Percentiles rank a stretch among this genome's conserved stretches.
Conservation (phyloP, 768 basidiomycete species). For the Lactarius pseudohatsudake region DNA sequence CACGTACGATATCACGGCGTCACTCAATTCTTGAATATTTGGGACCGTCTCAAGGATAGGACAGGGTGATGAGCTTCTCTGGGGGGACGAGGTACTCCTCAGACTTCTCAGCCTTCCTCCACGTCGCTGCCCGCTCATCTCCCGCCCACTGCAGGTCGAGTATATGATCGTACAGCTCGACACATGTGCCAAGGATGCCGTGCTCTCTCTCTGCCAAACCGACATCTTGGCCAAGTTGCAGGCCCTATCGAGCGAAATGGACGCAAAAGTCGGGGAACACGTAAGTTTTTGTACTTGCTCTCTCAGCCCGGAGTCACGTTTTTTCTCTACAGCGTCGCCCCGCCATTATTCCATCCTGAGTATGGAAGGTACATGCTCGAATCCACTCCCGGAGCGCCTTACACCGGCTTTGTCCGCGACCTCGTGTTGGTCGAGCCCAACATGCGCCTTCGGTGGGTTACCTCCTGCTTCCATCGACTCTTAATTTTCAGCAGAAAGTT, state of each 20-base stretch:
- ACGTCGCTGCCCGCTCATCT: conserved; percentile 6
- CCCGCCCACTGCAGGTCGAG: conserved; percentile 63
- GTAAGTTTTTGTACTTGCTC: conserved; percentile 41
- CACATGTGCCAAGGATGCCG: conserved; percentile 72
- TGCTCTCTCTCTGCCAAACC: conserved; percentile 89
- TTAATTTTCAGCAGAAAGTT: conserved; percentile 5
- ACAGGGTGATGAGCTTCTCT: conserved; percentile 89
- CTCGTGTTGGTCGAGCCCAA: conserved; percentile 88
- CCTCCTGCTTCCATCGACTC: neutral
- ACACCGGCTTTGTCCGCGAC: conserved; percentile 83
- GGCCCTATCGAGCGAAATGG: conserved; percentile 64
- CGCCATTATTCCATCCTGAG: conserved; percentile 93
- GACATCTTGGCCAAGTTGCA: conserved; percentile 86
- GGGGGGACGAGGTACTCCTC: conserved; percentile 90
- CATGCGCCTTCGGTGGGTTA: conserved; percentile 82
- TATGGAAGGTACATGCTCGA: conserved; percentile 99
- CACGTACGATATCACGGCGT: conserved; percentile 93
- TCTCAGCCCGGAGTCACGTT: neutral
- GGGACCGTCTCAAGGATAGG: conserved; percentile 89
- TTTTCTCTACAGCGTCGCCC: conserved; percentile 8
- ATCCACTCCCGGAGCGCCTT: conserved; percentile 94
- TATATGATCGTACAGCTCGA: conserved; percentile 94
- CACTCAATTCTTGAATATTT: conserved; percentile 90
- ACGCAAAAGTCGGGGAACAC: conserved; percentile 56
- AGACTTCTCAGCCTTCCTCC: neutral